phyloP scores from a whole-genome alignment of 805 yeast genomes.

The Ogataea pilisensis region DNA sequence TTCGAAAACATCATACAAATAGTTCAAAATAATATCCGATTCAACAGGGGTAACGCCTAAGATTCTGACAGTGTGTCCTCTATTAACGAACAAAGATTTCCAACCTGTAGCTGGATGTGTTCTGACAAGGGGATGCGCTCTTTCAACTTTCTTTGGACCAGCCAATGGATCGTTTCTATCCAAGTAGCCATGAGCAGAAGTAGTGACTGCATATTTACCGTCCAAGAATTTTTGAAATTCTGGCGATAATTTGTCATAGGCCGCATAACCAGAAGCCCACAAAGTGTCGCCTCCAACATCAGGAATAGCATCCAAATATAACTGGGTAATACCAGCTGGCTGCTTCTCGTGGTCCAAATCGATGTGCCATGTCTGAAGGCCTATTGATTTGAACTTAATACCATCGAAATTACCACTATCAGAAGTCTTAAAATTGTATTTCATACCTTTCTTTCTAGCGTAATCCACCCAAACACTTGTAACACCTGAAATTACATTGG shows the following conservation, averaged over 20 bases:
- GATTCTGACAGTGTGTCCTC: constrained; percentile 46
- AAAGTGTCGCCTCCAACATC: constrained; percentile 51
- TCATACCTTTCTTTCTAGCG: constrained; percentile 24
- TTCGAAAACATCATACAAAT: constrained; percentile 40
- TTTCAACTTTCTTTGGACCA: constrained; percentile 44
- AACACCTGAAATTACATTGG: constrained; percentile 34
- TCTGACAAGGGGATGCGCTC: constrained; percentile 58
- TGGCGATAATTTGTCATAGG: constrained; percentile 52
- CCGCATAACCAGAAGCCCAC: constrained; percentile 54
- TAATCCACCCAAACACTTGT: constrained; percentile 41
- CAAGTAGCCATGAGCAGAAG: constrained; percentile 38
- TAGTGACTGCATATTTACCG: constrained; percentile 44
- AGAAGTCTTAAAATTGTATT: constrained; percentile 19
- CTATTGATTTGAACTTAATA: constrained; percentile 5
- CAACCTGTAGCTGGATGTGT: constrained; percentile 65
- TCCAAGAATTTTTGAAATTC: constrained; percentile 48
- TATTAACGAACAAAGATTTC: constrained; percentile 54
- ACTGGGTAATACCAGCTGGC: constrained; percentile 53
- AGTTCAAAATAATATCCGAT: constrained; percentile 42
- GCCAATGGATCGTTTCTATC: constrained; percentile 41
- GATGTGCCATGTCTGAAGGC: constrained; percentile 43
- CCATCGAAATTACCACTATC: constrained; percentile 19
- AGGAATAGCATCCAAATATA: constrained; percentile 49
- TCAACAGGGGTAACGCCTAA: constrained; percentile 51
- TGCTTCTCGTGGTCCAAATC: constrained; percentile 53